These are phyloP conservation scores for Saccharomycopsis sp. DNA, from an alignment of 805 yeast genomes.

Conservation along the genomic window DNA sequence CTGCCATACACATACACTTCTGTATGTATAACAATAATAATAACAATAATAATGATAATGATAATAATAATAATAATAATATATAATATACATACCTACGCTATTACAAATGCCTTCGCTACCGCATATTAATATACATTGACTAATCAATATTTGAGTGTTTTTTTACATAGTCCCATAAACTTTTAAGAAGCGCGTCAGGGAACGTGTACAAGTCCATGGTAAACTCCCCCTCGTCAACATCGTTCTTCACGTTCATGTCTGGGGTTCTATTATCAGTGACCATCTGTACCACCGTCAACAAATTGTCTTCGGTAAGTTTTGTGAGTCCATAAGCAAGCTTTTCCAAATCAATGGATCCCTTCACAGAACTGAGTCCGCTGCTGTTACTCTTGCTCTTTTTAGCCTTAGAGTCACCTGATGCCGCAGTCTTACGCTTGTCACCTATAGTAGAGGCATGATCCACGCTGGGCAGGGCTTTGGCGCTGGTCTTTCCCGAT, in stretches of 20 bases:
- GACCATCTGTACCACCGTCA: constrained; percentile 95
- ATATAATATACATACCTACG: too few species aligned
- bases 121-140: not conserved
- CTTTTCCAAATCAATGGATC: constrained; percentile 79
- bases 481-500: constrained; percentile 27
- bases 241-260: constrained; percentile 92
- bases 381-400: constrained; percentile 20
- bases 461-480: constrained; percentile 20
- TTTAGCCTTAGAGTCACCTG: constrained; percentile 27
- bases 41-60: too few species aligned
- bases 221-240: constrained; percentile 94
- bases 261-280: constrained; percentile 92
- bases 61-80: too few species aligned
- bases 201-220: constrained; percentile 94
- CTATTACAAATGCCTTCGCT: too few species aligned
- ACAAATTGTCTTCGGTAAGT: constrained; percentile 83
- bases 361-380: constrained; percentile 43
- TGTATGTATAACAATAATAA: too few species aligned
- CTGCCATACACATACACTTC: too few species aligned
- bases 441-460: constrained; percentile 28
- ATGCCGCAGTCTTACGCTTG: constrained; percentile 30
- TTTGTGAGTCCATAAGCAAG: constrained; percentile 86
- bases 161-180: constrained; percentile 90
- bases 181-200: constrained; percentile 79
- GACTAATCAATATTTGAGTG: constrained; percentile 31